Evolutionary conservation across 495 filamentous ascomycete species (phyloP), one percentile per base, ranked within the genome.

Genomic region (Lepidopterella palustris): DNA sequence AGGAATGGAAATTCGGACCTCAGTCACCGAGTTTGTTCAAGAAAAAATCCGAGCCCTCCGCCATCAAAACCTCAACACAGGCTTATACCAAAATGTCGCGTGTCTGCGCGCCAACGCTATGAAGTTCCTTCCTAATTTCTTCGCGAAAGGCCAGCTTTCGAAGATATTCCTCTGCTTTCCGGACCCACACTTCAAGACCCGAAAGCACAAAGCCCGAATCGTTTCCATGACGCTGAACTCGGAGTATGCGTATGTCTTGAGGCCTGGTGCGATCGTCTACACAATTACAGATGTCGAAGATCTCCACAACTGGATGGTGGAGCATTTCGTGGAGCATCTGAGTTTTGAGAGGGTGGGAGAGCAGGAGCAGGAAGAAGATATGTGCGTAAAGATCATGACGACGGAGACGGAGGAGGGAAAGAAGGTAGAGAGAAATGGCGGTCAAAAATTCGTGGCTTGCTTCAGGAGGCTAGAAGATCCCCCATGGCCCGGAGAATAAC

Each of bases 91-190:
- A 65, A 97, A 98, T 73, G 86, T 92, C 60, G 79, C 84, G 48
- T 92, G 89, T 58, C 73, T 97, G 42, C 86, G 93, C 58, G 87
- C 87, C 61, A 98, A 98, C 77, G 89, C 88, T 13, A 98, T 98
- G 93, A 97, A 97, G 65, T 97, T 97, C 76, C 76, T 97, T 15
- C 92, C 93, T 40, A 96, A 97, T 71, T 95, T 96, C 79, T 97
- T 97, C 77, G 74, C 71, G 53, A 87, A 73, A 42, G 67, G 70
- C 25, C 87, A 95, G 69, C 83, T 98, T 27, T 80, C 79, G 55
- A 92, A 90, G 71, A 87, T 96, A 70, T 98, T 97, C 72, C 87
- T 98, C 69, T 97, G 93, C 77, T 98, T 98, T 74, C 93, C 93
- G 0, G 93, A 98, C 69, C 93, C 93, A 61, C 93, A 98, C 72